phyloP scores from a whole-genome alignment of 2,329 filamentous ascomycete genomes.

The Diaporthe australafricana region DNA sequence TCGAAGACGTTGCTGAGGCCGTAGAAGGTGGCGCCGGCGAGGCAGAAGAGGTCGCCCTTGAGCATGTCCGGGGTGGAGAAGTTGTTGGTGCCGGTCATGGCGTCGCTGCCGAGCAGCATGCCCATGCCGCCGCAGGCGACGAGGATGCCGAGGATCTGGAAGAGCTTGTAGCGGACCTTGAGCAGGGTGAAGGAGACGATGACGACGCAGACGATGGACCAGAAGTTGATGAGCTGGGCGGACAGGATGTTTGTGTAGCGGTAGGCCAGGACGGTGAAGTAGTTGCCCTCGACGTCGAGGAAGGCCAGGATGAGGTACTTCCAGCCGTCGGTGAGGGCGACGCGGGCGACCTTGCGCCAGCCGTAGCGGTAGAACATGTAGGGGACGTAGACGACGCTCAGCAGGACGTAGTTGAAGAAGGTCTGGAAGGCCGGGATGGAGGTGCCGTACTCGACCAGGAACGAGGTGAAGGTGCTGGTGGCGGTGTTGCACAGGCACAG shows the following conservation, averaged over 20 bases:
- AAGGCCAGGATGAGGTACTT: conserved; percentile 94
- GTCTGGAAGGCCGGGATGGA: conserved; percentile 96
- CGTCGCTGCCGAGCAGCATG: conserved; percentile 86
- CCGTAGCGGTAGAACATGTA: conserved; percentile 86
- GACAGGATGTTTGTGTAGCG: conserved; percentile 91
- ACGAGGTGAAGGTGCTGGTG: conserved; percentile 89
- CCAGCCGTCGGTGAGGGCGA: conserved; percentile 83
- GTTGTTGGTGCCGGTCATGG: conserved; percentile 81
- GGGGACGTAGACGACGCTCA: conserved; percentile 84
- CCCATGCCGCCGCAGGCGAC: conserved; percentile 93
- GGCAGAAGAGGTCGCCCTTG: conserved; percentile 92
- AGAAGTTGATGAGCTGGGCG: conserved; percentile 97
- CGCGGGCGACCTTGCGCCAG: conserved; percentile 72
- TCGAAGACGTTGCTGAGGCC: conserved; percentile 92
- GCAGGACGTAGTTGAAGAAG: conserved; percentile 91
- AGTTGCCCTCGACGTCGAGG: conserved; percentile 96
- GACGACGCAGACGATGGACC: conserved; percentile 95
- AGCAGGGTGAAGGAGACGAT: conserved; percentile 85
- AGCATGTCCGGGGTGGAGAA: conserved; percentile 77
- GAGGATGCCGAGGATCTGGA: conserved; percentile 88
- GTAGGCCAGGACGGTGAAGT: conserved; percentile 96
- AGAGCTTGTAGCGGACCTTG: conserved; percentile 87
- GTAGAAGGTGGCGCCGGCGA: conserved; percentile 91
- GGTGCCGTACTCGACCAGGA: conserved; percentile 75
- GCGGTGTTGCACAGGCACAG: conserved; percentile 90